phyloP scores from a whole-genome alignment of 345 rosid genomes.

The Rhodamnia rubescens region DNA sequence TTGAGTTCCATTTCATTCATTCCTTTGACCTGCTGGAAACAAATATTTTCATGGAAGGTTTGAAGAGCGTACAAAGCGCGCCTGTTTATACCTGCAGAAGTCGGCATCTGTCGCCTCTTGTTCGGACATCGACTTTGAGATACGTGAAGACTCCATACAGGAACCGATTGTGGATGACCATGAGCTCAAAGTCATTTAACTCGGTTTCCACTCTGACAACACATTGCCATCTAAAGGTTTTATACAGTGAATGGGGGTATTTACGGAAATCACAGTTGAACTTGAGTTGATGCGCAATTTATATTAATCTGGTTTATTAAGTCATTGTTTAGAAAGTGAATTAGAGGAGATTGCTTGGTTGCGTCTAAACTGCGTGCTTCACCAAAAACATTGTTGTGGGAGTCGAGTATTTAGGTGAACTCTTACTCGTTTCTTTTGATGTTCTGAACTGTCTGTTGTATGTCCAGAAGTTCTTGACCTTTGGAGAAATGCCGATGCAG shows the following conservation, averaged over 20 bases:
- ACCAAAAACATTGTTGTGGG: background rate
- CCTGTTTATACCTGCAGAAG: constrained; percentile 23
- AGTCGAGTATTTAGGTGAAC: background rate
- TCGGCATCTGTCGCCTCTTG: constrained; percentile 10
- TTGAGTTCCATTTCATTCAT: background rate
- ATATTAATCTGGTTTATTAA: background rate
- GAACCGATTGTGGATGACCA: constrained; percentile 17
- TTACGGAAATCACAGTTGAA: background rate
- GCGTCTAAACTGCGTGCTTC: background rate
- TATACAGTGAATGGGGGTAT: background rate
- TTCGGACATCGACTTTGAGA: constrained; percentile 15
- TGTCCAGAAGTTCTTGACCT: constrained; percentile 53
- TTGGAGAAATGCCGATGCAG: constrained; percentile 72
- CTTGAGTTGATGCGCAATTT: background rate
- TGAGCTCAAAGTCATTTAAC: constrained; percentile 24
- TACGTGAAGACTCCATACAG: constrained; percentile 10
- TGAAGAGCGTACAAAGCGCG: constrained; percentile 24
- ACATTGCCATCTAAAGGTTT: constrained; percentile 49
- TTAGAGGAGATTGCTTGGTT: background rate
- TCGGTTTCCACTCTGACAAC: constrained; percentile 31
- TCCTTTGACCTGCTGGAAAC: constrained; percentile 7
- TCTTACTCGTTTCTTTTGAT: background rate
- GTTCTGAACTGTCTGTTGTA: constrained; percentile 6
- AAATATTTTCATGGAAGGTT: constrained; percentile 49
- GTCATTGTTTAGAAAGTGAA: background rate